These are phyloP conservation scores for Juglanconis sp. DNA, from an alignment of 2,329 filamentous ascomycete species.

Conservation along the genomic window DNA sequence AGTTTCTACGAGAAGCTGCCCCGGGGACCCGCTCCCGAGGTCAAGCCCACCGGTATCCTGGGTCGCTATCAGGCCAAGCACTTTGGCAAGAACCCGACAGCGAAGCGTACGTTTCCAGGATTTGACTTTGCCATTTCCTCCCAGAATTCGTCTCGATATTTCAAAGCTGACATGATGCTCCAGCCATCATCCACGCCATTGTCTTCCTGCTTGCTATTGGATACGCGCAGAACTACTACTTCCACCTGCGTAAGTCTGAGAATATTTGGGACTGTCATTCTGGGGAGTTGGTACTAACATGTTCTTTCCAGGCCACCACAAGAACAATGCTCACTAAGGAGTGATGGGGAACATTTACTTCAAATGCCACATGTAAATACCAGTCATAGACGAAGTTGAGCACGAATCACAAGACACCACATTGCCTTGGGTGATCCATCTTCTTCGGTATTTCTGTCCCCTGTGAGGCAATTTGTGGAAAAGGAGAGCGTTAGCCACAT, in stretches of 20 bases:
- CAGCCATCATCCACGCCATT: slow-evolving; percentile 87
- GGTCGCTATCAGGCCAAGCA: slow-evolving; percentile 87
- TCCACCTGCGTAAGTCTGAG: slow-evolving; percentile 84
- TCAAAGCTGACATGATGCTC: slow-evolving; percentile 12
- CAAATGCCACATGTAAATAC: slow-evolving; percentile 14
- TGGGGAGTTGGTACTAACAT: not conserved
- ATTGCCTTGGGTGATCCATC: slow-evolving; percentile 6
- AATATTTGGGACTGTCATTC: not conserved
- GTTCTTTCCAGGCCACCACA: slow-evolving; percentile 81
- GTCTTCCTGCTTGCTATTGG: slow-evolving; percentile 74
- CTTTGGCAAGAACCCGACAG: slow-evolving; percentile 91
- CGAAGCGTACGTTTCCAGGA: slow-evolving; percentile 69
- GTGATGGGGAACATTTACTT: slow-evolving; percentile 13
- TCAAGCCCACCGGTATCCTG: slow-evolving; percentile 77
- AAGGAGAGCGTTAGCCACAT: not conserved
- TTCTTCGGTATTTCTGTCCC: not conserved
- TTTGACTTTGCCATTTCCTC: not conserved
- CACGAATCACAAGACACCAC: not conserved
- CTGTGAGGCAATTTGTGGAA: not conserved
- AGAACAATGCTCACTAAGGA: slow-evolving; percentile 97
- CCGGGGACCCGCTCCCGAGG: slow-evolving; percentile 81
- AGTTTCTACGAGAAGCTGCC: slow-evolving; percentile 99
- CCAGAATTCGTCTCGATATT: not conserved
- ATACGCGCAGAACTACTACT: slow-evolving; percentile 99
- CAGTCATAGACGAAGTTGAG: slow-evolving; percentile 14